phyloP scores from a whole-genome alignment of 805 yeast species.

The Metschnikowia vanudenii region DNA sequence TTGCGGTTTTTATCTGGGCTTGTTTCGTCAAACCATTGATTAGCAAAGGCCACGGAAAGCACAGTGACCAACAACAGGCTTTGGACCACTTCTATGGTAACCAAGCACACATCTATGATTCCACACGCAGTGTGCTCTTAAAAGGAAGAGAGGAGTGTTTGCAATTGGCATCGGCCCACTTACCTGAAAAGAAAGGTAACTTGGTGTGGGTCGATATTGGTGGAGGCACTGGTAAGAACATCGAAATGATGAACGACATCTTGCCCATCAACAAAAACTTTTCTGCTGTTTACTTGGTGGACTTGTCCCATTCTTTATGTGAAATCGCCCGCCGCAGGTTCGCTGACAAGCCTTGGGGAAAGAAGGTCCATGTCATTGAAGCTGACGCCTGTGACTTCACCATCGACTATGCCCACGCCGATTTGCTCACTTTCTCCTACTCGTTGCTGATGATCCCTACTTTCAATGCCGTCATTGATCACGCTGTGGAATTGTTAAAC shows the following conservation, averaged over 20 bases:
- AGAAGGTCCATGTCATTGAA: conserved; percentile 60
- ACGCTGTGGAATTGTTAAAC: conserved; percentile 52
- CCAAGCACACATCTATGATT: conserved; percentile 76
- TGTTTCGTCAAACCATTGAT: conserved; percentile 62
- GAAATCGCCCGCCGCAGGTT: conserved; percentile 66
- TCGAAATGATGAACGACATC: conserved; percentile 67
- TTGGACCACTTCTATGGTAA: conserved; percentile 70
- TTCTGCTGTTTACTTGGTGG: conserved; percentile 68
- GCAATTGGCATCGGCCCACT: conserved; percentile 57
- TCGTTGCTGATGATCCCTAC: conserved; percentile 85
- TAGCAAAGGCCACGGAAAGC: conserved; percentile 26
- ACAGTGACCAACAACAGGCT: conserved; percentile 47
- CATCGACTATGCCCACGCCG: conserved; percentile 51
- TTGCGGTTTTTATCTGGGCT: conserved; percentile 39
- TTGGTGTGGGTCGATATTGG: conserved; percentile 79
- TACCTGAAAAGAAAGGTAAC: conserved; percentile 32
- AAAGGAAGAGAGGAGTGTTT: conserved; percentile 71
- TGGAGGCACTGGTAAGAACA: conserved; percentile 84
- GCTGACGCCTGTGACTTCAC: conserved; percentile 75
- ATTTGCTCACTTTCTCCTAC: conserved; percentile 74
- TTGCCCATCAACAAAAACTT: conserved; percentile 49
- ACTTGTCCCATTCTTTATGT: conserved; percentile 74
- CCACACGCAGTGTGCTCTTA: conserved; percentile 62
- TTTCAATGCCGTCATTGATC: conserved; percentile 75
- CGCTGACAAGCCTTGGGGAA: conserved; percentile 39